Evolutionary conservation across 2,329 filamentous ascomycete genomes (phyloP), one percentile per base, ranked within the genome.

Genomic region (Metarhizium robertsii): DNA sequence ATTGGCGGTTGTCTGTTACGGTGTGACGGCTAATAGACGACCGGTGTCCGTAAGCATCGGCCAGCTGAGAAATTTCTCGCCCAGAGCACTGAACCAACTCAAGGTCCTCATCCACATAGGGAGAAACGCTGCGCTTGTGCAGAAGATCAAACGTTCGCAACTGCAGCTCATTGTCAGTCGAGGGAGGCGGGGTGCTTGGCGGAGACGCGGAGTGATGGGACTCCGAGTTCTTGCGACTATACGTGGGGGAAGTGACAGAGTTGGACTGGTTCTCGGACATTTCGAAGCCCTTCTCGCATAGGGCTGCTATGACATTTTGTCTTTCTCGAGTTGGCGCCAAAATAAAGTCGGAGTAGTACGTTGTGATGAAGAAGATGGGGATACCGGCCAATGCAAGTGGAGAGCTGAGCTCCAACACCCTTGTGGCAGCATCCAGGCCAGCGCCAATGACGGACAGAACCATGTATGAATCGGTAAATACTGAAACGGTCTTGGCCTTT

Each of bases 361-460:
- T 96, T 3, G 92, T 96, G 69, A 96, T 95, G 79, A 97, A 97
- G 77, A 97, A 96, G 66, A 99, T 95, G 53, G 92, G 89, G 53
- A 97, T 94, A 63, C 90, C 90, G 52, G 92, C 92, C 67, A 96
- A 79, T 32, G 94, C 92, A 36, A 97, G 78, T 5, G 92, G 94
- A 53, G 86, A 92, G 7, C 92, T 96, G 59, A 99, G 73, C 66
- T 97, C 92, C 63, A 96, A 82, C 6, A 99, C 92, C 55, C 92
- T 83, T 63, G 92, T 90, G 6, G 91, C 92, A 10, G 92, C 92
- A 67, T 96, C 92, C 63, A 96, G 85, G 7, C 92, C 91, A 62
- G 92, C 88, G 60, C 89, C 91, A 59, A 90, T 90, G 58, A 99
- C 90, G 59, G 91, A 90, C 69, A 97, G 89, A 38, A 92, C 88